Evolutionary conservation across 1,284 basidiomycete species (phyloP), one percentile per base, ranked within the genome.

Genomic region (Apiotrichum gamsii): DNA sequence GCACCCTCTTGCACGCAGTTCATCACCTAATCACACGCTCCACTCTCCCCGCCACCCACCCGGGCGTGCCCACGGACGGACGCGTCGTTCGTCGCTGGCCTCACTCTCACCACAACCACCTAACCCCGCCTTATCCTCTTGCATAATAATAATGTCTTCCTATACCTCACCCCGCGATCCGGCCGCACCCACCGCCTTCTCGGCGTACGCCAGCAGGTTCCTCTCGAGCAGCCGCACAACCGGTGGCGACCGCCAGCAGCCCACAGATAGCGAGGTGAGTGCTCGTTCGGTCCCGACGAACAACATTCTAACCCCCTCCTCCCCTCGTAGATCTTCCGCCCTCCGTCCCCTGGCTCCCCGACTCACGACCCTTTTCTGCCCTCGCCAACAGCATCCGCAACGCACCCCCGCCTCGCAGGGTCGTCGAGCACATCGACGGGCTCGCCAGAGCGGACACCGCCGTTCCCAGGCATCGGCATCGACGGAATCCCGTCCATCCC

Each of bases 261-360:
- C 43, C 2, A 23, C 32, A 10, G 32, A n/a, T 8, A 61, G 57
- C 47, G 60, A 67, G 51, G 63, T 62, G 49, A 55, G 38, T 39
- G n/a, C n/a, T n/a, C n/a, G n/a, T n/a, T n/a, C n/a, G n/a, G n/a
- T n/a, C n/a, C n/a, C 21, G 37, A 39, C 19, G 4, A 1, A 18
- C 15, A 25, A n/a, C 20, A 16, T n/a, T 13, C 19, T 39, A 39
- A 33, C 16, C 18, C n/a, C n/a, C n/a, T n/a, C n/a, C n/a, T n/a
- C n/a, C n/a, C n/a, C n/a, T n/a, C n/a, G n/a, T 28, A 69, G 65
- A 63, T 69, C 29, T 69, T 69, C 49, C 58, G 62, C n/a, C 47
- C 65, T 3, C 39, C 61, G 13, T 64, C 63, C 15, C 65, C 64
- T 2, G 51, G 55, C 4, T 67, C 64, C 20, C 64, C 64, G 10